Base-by-base conservation (phyloP, 2,329 filamentous ascomycete species). In the Microcyclospora tardicrescens region DNA sequence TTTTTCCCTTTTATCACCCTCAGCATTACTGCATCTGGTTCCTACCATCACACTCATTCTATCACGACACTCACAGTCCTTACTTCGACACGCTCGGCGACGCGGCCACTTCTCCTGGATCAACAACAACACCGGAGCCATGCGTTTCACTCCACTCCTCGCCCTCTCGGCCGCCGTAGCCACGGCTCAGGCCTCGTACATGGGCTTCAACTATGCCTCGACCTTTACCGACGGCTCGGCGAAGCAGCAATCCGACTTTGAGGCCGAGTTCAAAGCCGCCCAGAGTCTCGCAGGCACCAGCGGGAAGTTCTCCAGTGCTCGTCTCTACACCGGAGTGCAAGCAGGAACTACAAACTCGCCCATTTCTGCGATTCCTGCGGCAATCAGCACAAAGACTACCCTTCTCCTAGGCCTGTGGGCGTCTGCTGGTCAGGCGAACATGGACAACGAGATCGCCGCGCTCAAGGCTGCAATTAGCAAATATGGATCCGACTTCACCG, bases 391-490 rank as follows among this genome's bases (percentile, higher is more conserved):
- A 53, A 73, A 84, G 51, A 93, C 84, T 2, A 71, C 72, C 32
- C 72, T 95, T 16, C 72, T 95, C 9, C 75, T 94, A 10, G 85
- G 85, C 49, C 66, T 95, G 36, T 94, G 86, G 86, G 75, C 77
- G 9, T 51, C 46, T 12, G 51, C 47, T n/a, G 51, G 52, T 15
- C 44, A 48, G 32, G 67, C 62, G 5, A 60, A 58, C 24, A 78
- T 93, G 58, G 62, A 70, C 56, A 84, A 84, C 58, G 85, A 94
- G 64, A 63, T 93, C 37, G 58, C 67, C 2, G 84, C 85, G 10
- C 70, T 94, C 34, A 72, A 73, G 58, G 62, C 68, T 34, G 82
- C 85, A 48, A 80, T 87, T 48, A 47, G 61, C 34, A 67, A 75
- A 53, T 86, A 85, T 59, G 84, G 84, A 42, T 24, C 65, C 10